phyloP scores from a whole-genome alignment of 805 yeast species.

The Kuraishia piskuri region DNA sequence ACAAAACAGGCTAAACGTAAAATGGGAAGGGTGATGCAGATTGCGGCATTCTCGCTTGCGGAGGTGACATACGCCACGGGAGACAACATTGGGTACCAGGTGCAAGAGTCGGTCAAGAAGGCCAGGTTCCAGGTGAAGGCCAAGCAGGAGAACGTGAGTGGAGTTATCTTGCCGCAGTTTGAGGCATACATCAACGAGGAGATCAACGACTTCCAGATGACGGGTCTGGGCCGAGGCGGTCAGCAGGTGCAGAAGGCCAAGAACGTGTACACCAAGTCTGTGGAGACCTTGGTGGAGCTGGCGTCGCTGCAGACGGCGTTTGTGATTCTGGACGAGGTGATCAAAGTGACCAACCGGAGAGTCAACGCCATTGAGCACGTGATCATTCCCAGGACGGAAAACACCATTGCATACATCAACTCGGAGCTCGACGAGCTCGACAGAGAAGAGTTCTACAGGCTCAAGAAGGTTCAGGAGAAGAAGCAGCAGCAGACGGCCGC shows the following conservation, averaged over 20 bases:
- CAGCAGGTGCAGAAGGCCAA: slow-evolving; percentile 96
- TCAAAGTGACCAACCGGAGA: slow-evolving; percentile 95
- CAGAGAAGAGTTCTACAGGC: slow-evolving; percentile 94
- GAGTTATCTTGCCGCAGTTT: slow-evolving; percentile 90
- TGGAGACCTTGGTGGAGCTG: slow-evolving; percentile 91
- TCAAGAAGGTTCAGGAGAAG: slow-evolving; percentile 90
- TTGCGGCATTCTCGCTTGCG: slow-evolving; percentile 94
- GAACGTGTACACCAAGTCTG: slow-evolving; percentile 87
- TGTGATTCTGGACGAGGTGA: slow-evolving; percentile 93
- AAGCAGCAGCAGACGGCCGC: slow-evolving; percentile 73
- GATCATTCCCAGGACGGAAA: slow-evolving; percentile 94
- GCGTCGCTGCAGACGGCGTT: slow-evolving; percentile 97
- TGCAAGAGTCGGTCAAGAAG: slow-evolving; percentile 84
- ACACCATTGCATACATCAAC: slow-evolving; percentile 84
- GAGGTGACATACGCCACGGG: slow-evolving; percentile 98
- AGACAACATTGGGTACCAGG: slow-evolving; percentile 90
- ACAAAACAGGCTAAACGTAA: slow-evolving; percentile 74
- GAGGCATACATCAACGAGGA: slow-evolving; percentile 77
- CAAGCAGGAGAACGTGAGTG: slow-evolving; percentile 92
- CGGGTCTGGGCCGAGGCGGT: slow-evolving; percentile 97
- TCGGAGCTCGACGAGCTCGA: slow-evolving; percentile 96
- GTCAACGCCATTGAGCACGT: slow-evolving; percentile 98
- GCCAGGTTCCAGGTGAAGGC: slow-evolving; percentile 90
- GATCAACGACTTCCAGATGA: slow-evolving; percentile 89
- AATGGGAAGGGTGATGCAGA: slow-evolving; percentile 98